These are phyloP conservation scores for Candida hispaniensis DNA, from an alignment of 805 yeast genomes.

Conservation along the genomic window DNA sequence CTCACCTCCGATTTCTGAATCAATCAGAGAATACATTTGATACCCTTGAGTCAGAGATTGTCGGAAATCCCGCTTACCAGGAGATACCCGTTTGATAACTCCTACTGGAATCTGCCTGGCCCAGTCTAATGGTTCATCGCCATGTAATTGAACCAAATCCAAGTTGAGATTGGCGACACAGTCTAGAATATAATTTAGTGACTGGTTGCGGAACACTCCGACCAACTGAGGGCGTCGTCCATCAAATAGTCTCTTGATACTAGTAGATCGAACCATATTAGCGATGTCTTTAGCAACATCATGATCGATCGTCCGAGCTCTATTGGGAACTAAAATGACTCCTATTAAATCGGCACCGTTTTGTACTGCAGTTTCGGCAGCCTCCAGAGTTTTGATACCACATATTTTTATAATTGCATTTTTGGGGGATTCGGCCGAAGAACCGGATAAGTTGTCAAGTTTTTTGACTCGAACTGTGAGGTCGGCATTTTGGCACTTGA, in stretches of 20 bases:
- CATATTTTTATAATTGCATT: constrained; percentile 62
- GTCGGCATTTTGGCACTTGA: no score
- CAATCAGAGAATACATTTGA: constrained; percentile 56
- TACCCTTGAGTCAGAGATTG: constrained; percentile 28
- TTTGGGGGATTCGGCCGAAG: no score
- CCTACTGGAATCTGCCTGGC: constrained; percentile 38
- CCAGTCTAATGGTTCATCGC: constrained; percentile 49
- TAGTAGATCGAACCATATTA: constrained; percentile 22
- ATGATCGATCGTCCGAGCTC: constrained; percentile 56
- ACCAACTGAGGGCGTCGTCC: constrained; percentile 55
- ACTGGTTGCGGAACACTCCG: constrained; percentile 85
- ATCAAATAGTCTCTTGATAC: constrained; percentile 1
- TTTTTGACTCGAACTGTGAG: no score
- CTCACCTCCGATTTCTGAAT: constrained; percentile 87
- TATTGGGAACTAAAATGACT: constrained; percentile 72
- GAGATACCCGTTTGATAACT: constrained; percentile 62
- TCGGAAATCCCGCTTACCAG: constrained; percentile 35
- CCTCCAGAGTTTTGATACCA: constrained; percentile 59
- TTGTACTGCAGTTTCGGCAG: constrained; percentile 60
- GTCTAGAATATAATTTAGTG: constrained; percentile 46
- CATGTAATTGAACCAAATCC: constrained; percentile 86
- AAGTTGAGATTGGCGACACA: constrained; percentile 37
- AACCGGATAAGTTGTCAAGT: no score
- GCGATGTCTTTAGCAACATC: constrained; percentile 41
- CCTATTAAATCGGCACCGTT: constrained; percentile 73